These are phyloP conservation scores for Heliamphora pulchella DNA, from an alignment of 179 eudicot genomes.

Conservation along the genomic window DNA sequence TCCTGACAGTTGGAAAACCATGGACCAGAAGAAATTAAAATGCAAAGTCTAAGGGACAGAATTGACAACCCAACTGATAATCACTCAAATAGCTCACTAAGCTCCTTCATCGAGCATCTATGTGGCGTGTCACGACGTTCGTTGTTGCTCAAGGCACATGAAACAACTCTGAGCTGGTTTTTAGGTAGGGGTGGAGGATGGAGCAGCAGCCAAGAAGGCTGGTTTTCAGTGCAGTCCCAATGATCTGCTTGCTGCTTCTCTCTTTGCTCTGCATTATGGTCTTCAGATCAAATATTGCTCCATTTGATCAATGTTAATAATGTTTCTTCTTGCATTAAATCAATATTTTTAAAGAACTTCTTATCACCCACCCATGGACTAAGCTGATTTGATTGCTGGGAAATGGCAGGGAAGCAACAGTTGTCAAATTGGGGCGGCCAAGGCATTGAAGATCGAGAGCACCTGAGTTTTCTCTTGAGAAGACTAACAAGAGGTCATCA, in stretches of 20 bases:
- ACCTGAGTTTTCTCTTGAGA: constrained; percentile 15
- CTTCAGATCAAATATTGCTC: not conserved
- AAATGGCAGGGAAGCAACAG: constrained; percentile 20
- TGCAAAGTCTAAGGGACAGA: not conserved
- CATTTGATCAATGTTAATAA: constrained; percentile 19
- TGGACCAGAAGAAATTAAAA: not conserved
- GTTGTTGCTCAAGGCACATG: not conserved
- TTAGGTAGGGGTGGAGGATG: not conserved
- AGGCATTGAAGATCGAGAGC: constrained; percentile 6
- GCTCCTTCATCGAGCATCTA: not conserved
- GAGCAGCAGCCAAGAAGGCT: constrained; percentile 16
- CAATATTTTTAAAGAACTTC: not conserved
- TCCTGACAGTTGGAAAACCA: not conserved
- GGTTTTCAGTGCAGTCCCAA: constrained; percentile 3
- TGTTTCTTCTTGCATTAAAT: not conserved
- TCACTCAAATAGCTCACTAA: not conserved
- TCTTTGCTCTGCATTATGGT: constrained; percentile 16
- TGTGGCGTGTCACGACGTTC: not conserved
- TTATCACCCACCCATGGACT: not conserved
- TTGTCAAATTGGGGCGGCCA: not conserved
- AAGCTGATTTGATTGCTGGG: not conserved
- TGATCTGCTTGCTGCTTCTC: constrained; percentile 13
- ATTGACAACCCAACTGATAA: constrained; percentile 10
- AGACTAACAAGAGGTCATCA: constrained; percentile 29
- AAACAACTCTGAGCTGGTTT: not conserved